Conservation (phyloP, 345 rosid species). For the Mallotus nudiflorus region DNA sequence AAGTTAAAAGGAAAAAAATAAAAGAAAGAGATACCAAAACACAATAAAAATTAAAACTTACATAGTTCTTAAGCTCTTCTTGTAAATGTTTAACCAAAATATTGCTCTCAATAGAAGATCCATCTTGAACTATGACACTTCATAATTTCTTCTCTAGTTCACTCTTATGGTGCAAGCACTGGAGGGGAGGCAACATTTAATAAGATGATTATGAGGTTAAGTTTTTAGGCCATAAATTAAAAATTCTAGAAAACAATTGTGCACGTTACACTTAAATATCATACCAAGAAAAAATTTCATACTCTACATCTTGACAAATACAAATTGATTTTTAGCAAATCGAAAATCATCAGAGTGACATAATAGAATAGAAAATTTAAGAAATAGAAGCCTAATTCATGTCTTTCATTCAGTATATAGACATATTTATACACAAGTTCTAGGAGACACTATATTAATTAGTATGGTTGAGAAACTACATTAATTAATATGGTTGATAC, state of each 20-base stretch:
- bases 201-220: neutral
- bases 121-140: slow-evolving; percentile 51
- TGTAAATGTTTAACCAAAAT: slow-evolving; percentile 79
- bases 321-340: no score
- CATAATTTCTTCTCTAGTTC: slow-evolving; percentile 68
- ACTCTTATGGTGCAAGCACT: slow-evolving; percentile 75
- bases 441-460: no score
- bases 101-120: slow-evolving; percentile 53
- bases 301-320: no score
- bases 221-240: neutral
- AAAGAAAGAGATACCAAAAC: no score
- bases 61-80: slow-evolving; percentile 84
- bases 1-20: slow-evolving; percentile 10
- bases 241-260: neutral
- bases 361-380: no score
- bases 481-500: no score
- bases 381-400: no score
- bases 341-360: no score
- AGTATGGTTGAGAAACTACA: no score
- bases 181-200: slow-evolving; percentile 21
- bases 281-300: no score
- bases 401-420: no score
- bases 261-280: neutral
- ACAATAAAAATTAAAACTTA: slow-evolving; percentile 45
- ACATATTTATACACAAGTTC: no score